Evolutionary conservation across 805 yeast genomes (phyloP).

Genomic region (Monosporozyma servazzii): DNA sequence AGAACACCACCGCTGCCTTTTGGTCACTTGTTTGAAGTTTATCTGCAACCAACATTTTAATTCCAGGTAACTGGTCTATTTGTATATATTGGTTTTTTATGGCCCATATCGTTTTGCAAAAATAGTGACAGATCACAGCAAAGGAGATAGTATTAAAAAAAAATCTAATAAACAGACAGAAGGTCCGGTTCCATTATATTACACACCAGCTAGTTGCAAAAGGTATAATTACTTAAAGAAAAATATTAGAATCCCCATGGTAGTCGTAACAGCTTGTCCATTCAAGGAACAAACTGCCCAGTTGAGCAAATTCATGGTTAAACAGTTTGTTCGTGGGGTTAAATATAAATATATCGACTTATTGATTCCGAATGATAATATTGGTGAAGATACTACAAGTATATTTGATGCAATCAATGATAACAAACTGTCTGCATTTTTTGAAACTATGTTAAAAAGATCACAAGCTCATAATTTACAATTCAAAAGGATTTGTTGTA

Average conservation of each 20-base stretch:
- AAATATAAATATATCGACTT: slow-evolving; percentile 8
- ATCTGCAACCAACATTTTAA: background rate
- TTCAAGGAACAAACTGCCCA: background rate
- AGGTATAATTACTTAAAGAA: background rate
- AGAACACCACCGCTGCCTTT: background rate
- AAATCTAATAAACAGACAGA: background rate
- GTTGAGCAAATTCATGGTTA: slow-evolving; percentile 14
- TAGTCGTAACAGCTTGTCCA: background rate
- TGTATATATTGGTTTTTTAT: background rate
- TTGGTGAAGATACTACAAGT: background rate
- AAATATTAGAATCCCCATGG: background rate
- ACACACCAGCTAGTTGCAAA: no score
- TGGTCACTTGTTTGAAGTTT: background rate
- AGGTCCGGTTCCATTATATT: no score
- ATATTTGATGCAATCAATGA: background rate
- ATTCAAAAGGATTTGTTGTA: slow-evolving; percentile 21
- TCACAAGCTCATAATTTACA: slow-evolving; percentile 13
- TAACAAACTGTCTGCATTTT: slow-evolving; percentile 2
- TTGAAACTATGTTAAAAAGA: slow-evolving; percentile 14
- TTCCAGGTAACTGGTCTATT: background rate
- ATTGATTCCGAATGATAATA: slow-evolving; percentile 2
- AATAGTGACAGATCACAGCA: slow-evolving; percentile 1
- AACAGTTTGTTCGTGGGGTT: slow-evolving; percentile 11
- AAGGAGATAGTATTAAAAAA: background rate
- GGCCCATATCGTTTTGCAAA: background rate